Conservation (phyloP, 83 land plant species). For the Picea abies region DNA sequence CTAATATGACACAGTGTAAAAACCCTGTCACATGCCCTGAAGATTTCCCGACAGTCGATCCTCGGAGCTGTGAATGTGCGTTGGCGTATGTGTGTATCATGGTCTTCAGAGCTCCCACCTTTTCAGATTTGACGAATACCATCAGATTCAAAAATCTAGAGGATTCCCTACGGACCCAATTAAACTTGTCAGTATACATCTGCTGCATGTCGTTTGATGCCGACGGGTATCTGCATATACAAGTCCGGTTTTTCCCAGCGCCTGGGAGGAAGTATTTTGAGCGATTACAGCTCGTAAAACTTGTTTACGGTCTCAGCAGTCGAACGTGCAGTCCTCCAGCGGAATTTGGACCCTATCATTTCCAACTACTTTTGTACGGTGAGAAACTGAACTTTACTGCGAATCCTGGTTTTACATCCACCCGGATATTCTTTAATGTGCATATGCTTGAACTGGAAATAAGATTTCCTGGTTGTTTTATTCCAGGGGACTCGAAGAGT, state of each 20-base stretch:
- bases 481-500: not conserved
- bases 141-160: conserved; percentile 23
- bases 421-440: no score
- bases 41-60: conserved; percentile 19
- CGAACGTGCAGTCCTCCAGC: conserved; percentile 39
- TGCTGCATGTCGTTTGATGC: not conserved
- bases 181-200: not conserved
- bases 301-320: conserved; percentile 41
- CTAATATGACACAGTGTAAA: not conserved
- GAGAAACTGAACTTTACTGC: no score
- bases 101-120: no score
- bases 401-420: no score
- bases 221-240: not conserved
- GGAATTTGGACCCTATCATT: conserved; percentile 42
- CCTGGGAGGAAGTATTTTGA: not conserved
- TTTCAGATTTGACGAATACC: conserved; percentile 19
- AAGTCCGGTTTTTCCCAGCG: conserved; percentile 39
- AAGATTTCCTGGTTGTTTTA: no score
- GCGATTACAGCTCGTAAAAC: conserved; percentile 6
- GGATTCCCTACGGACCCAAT: conserved; percentile 15
- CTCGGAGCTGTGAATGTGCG: conserved; percentile 38
- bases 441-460: no score
- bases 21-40: not conserved
- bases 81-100: conserved; percentile 42
- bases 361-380: conserved; percentile 31